Base-by-base conservation (phyloP, 768 basidiomycete genomes). In the Auricularia sp. region DNA sequence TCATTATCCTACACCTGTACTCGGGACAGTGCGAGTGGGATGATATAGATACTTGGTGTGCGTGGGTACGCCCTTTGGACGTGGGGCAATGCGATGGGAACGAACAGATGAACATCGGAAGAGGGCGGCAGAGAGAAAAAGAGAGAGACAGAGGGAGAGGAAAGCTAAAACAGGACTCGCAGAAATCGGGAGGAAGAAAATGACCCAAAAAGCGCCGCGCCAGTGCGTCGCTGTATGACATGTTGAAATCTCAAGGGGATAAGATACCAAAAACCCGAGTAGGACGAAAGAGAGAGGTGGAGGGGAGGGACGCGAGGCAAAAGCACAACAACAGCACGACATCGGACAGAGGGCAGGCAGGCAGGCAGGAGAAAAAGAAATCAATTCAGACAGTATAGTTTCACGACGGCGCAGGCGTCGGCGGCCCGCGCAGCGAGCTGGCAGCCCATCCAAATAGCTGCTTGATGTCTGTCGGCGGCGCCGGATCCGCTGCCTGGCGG, bases 401-500 rank as follows among this genome's bases (percentile, higher is more conserved):
- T 54, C 29, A 54, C 54, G 54, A 54, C 29, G 54, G 24, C 24
- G 56, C 29, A 29, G 34, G 24, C 14, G 24, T 59, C 14, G 56
- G 56, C 56, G 24, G 56, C 56, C 56, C 56, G 56, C 34, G 66
- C 51, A 45, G 63, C 64, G 10, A 67, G 63, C 21, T 62, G 51
- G 56, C 39, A 42, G 39, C 63, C 64, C 18, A 67, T 35, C 54
- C 62, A 63, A 35, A 67, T 58, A 54, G 54, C 54, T 64, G 63
- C 45, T 35, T 54, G 36, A 51, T 62, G 58, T 29, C 63, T 61
- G 34, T 64, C 63, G 29, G 47, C 58, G 21, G 65, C 42, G 85
- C 81, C 44, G 79, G 78, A 73, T 93, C 91, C 45, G 88, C 87
- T 8, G 88, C 81, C 66, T 92, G 90, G 71, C 83, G 88, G 59